phyloP scores from a whole-genome alignment of 768 basidiomycete species.

The Nidularia sp. region DNA sequence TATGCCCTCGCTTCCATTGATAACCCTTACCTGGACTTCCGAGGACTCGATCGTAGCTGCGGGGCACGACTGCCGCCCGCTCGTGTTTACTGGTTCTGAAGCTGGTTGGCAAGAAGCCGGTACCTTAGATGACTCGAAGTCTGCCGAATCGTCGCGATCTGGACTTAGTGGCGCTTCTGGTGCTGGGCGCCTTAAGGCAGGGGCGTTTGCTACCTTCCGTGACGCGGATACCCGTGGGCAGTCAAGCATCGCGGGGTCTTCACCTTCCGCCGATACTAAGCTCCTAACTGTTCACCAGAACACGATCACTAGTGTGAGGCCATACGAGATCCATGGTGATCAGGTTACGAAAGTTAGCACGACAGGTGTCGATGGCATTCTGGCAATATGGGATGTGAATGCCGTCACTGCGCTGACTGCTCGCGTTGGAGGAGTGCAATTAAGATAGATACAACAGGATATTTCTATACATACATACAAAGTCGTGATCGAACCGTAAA shows the following conservation, averaged over 20 bases:
- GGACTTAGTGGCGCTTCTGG: conserved; percentile 41
- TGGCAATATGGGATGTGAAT: conserved; percentile 87
- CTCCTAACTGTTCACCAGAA: conserved; percentile 94
- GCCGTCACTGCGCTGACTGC: conserved; percentile 48
- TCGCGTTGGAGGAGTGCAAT: conserved; percentile 45
- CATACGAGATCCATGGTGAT: conserved; percentile 61
- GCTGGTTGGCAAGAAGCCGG: conserved; percentile 78
- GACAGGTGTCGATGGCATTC: conserved; percentile 87
- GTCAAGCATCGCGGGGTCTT: conserved; percentile 21
- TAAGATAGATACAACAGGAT: conserved; percentile 21
- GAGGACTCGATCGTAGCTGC: conserved; percentile 85
- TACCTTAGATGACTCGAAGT: conserved; percentile 75
- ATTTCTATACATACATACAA: conserved; percentile 4
- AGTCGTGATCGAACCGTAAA: background rate
- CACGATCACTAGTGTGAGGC: conserved; percentile 88
- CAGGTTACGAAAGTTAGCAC: conserved; percentile 79
- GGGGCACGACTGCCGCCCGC: conserved; percentile 96
- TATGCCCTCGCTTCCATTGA: conserved; percentile 73
- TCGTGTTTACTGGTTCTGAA: conserved; percentile 75
- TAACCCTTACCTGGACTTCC: conserved; percentile 82
- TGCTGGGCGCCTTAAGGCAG: conserved; percentile 81
- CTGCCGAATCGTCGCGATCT: conserved; percentile 35
- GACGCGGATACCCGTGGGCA: conserved; percentile 83
- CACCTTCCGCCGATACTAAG: conserved; percentile 57
- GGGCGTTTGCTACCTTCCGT: conserved; percentile 92